Percentiles rank a stretch among this genome's conserved stretches.
Evolutionary conservation across 306 rosid genomes (phyloP).

Genomic region (Quercus variabilis): DNA sequence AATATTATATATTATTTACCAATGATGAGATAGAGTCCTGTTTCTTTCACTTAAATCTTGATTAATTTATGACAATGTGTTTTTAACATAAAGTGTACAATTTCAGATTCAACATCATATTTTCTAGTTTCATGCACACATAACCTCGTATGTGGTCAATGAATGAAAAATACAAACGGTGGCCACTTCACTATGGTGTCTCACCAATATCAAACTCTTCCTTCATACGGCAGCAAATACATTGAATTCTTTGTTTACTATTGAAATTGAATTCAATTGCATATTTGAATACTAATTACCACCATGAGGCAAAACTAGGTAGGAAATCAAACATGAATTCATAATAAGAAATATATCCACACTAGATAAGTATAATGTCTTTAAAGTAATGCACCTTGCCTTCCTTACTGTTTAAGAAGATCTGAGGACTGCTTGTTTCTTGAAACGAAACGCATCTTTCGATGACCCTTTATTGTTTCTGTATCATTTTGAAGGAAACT

Average conservation of each 20-base stretch:
- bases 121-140: background rate
- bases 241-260: background rate
- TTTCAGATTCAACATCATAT: background rate
- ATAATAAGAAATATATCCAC: constrained; percentile 10
- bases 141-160: background rate
- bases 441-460: background rate
- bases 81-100: background rate
- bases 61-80: background rate
- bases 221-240: background rate
- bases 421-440: constrained; percentile 7
- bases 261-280: background rate
- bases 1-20: background rate
- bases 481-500: constrained; percentile 43
- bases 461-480: constrained; percentile 2
- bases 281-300: background rate
- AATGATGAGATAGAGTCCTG: background rate
- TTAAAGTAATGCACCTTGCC: background rate
- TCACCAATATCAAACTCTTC: background rate
- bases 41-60: background rate
- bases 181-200: background rate
- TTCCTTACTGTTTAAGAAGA: background rate
- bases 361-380: constrained; percentile 11
- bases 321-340: background rate
- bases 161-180: background rate
- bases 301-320: background rate